These are phyloP conservation scores for Ceratocystis huliohia DNA, from an alignment of 2,329 filamentous ascomycete genomes.

Conservation along the genomic window DNA sequence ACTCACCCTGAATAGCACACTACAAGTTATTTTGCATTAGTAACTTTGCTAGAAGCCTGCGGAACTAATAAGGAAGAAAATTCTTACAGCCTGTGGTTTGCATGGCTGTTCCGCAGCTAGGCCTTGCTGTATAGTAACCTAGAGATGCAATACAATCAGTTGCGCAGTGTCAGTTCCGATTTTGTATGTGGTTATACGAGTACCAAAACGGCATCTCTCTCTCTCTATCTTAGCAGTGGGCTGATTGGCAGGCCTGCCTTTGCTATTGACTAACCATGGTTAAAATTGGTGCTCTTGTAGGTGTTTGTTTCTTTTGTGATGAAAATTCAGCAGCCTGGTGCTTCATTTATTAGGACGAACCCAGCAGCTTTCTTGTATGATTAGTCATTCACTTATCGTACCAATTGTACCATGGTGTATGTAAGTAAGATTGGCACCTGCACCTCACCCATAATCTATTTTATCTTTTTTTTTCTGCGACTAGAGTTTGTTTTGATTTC, in stretches of 20 bases:
- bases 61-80: not conserved
- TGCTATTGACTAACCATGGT: slow-evolving; percentile 1
- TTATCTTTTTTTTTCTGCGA: not conserved
- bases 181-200: not conserved
- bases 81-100: slow-evolving; percentile 65
- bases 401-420: not conserved
- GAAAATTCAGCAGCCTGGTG: not conserved
- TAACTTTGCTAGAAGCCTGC: not conserved
- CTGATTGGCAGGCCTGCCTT: too few species aligned
- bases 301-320: not conserved
- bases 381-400: not conserved
- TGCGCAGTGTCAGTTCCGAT: not conserved
- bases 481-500: not conserved
- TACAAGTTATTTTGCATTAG: slow-evolving; percentile 27
- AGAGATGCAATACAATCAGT: not conserved
- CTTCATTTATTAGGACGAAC: too few species aligned
- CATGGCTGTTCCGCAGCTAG: slow-evolving; percentile 56
- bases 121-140: slow-evolving; percentile 19
- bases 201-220: not conserved
- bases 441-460: not conserved
- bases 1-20: slow-evolving; percentile 80
- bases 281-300: not conserved
- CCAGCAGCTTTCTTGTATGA: too few species aligned
- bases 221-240: too few species aligned
- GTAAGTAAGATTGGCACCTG: not conserved